These are phyloP conservation scores for Lolium rigidum DNA, from an alignment of 176 grass and related monocot species.

Conservation along the genomic window DNA sequence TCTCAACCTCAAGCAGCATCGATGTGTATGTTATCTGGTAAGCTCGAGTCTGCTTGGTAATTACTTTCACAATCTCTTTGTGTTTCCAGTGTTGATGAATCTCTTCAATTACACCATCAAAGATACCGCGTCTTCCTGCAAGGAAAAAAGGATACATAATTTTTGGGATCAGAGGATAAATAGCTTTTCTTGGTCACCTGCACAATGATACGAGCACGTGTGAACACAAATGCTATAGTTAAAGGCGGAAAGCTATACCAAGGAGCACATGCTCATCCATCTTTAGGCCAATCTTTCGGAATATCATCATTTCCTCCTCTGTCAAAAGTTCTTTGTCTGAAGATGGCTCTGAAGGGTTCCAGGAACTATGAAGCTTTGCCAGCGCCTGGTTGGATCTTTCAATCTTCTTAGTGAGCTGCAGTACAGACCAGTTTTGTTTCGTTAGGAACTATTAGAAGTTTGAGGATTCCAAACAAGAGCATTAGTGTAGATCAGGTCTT, in stretches of 20 bases:
- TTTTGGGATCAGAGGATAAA: neutral
- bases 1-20: slow-evolving; percentile 73
- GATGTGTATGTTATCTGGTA: slow-evolving; percentile 70
- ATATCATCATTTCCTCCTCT: slow-evolving; percentile 76
- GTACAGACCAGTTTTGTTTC: slow-evolving; percentile 11
- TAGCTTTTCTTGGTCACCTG: neutral
- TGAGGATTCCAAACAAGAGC: slow-evolving; percentile 20
- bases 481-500: slow-evolving; percentile 41
- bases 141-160: neutral
- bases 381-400: slow-evolving; percentile 74
- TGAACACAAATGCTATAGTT: neutral
- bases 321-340: slow-evolving; percentile 79
- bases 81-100: slow-evolving; percentile 97
- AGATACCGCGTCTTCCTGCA: slow-evolving; percentile 87
- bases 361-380: slow-evolving; percentile 64
- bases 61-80: slow-evolving; percentile 89
- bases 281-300: slow-evolving; percentile 67
- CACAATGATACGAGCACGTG: slow-evolving; percentile 10
- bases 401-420: slow-evolving; percentile 82
- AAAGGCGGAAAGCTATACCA: slow-evolving; percentile 43
- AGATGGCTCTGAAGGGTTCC: slow-evolving; percentile 53
- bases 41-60: slow-evolving; percentile 67
- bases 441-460: slow-evolving; percentile 1
- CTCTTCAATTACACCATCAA: slow-evolving; percentile 81
- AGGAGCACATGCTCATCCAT: slow-evolving; percentile 79